Evolutionary conservation across 2,329 filamentous ascomycete species (phyloP), one percentile per base, ranked within the genome.

Genomic region (Pezicula carpinea): DNA sequence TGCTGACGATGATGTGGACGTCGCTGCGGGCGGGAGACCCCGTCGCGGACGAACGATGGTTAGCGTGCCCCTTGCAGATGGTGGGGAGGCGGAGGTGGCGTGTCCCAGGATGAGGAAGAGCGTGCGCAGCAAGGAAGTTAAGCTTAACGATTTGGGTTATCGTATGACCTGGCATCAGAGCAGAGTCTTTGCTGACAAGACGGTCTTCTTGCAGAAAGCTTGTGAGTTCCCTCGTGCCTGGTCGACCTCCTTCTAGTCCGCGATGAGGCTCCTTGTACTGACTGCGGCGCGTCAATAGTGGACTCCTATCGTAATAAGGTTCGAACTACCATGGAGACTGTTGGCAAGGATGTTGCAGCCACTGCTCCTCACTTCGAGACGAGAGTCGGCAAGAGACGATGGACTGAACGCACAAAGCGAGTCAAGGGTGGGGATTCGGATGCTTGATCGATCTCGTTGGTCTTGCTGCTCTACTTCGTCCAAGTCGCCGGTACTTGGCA

Each of bases 111-210:
- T 90, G 66, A 82, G 82, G 42, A 83, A 80, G 61, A 72, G 74
- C 38, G 79, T 82, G 56, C 81, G 89, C 42, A 79, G 76, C 42
- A 93, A 89, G 70, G 92, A 97, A 64, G 83, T 93, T n/a, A 81
- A 88, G 41, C 72, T 97, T 52, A 97, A 97, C 63, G 91, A 97
- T 62, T 72, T 97, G 39, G 92, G 90, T 2, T 95, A 95, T 66
- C 82, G 92, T 39, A 95, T 99, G 87, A 91, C 89, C 41, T 99
- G 93, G 92, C 84, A 91, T 46, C 92, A 97, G 70, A 93, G 90
- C 65, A 79, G 92, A 60, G 88, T 92, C 10, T 96, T 97, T 71
- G 85, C 90, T 1, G 87, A 86, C 11, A 79, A 89, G 57, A 89
- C 85, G 34, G 75, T 96, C 40, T 96, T 96, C 66, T 72, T 96